Conservation (phyloP, 1,139 yeast genomes). For the Hemisphaericaspora subhashii region DNA sequence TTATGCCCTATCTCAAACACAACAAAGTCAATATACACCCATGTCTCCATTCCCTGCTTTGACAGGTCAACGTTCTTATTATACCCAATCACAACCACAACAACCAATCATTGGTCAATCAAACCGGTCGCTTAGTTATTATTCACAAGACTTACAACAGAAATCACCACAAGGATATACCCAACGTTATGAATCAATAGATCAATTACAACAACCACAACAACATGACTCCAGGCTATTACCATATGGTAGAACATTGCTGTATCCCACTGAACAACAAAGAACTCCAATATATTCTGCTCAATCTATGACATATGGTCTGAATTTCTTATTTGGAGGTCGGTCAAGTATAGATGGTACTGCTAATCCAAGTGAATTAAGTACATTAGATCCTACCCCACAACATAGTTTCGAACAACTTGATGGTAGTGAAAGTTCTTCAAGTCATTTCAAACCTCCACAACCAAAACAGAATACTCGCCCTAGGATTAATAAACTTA, state of each 20-base stretch:
- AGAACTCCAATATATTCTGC: not conserved
- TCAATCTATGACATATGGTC: slow-evolving; percentile 1
- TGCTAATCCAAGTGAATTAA: not conserved
- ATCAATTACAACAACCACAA: not conserved
- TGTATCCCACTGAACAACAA: not conserved
- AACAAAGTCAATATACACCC: not conserved
- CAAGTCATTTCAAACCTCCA: slow-evolving; percentile 29
- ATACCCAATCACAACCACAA: slow-evolving; percentile 2
- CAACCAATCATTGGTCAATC: not conserved
- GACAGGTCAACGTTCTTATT: not conserved
- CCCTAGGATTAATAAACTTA: slow-evolving; percentile 38
- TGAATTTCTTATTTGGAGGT: not conserved
- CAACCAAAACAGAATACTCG: slow-evolving; percentile 37
- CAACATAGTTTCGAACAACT: not conserved
- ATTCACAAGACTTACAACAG: slow-evolving; percentile 1
- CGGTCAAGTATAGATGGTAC: not conserved
- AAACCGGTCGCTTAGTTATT: not conserved
- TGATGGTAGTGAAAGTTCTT: not conserved
- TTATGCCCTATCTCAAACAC: not conserved
- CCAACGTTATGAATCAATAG: slow-evolving; percentile 1
- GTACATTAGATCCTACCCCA: slow-evolving; percentile 1
- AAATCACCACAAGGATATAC: not conserved
- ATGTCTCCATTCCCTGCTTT: not conserved
- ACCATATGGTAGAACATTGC: not conserved
- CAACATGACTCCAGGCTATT: not conserved